Evolutionary conservation across 768 basidiomycete species (phyloP).

Genomic region (Suillus hirtellus): DNA sequence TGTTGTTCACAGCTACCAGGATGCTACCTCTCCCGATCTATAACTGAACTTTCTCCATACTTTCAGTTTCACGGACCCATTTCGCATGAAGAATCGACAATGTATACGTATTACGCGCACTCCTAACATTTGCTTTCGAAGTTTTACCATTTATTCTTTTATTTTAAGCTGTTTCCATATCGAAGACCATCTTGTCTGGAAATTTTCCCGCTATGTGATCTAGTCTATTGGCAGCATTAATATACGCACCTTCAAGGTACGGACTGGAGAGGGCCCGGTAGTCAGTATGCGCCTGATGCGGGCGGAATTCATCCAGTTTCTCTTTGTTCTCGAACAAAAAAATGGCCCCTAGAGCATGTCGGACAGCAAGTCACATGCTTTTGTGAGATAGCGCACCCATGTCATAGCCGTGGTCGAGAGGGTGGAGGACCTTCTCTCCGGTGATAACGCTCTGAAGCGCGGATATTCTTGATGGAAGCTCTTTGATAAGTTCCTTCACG

Average conservation of each 20-base stretch:
- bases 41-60: constrained; percentile 35
- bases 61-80: neutral
- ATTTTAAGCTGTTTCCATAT: neutral
- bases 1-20: constrained; percentile 31
- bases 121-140: neutral
- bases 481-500: constrained; percentile 11
- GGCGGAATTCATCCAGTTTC: constrained; percentile 13
- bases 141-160: neutral
- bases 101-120: neutral
- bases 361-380: neutral
- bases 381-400: constrained; percentile 8
- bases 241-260: constrained; percentile 10
- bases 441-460: constrained; percentile 13
- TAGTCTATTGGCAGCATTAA: neutral
- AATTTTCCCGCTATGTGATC: neutral
- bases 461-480: constrained; percentile 11
- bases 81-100: constrained; percentile 5
- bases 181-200: constrained; percentile 11
- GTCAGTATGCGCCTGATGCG: constrained; percentile 12
- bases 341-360: constrained; percentile 16
- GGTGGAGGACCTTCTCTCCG: constrained; percentile 14
- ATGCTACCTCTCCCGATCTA: constrained; percentile 78
- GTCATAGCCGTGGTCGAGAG: constrained; percentile 15
- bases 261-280: constrained; percentile 7
- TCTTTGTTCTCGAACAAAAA: constrained; percentile 15